phyloP scores from a whole-genome alignment of 169 alveolate genomes.

The Cryptosporidium xiaoi region DNA sequence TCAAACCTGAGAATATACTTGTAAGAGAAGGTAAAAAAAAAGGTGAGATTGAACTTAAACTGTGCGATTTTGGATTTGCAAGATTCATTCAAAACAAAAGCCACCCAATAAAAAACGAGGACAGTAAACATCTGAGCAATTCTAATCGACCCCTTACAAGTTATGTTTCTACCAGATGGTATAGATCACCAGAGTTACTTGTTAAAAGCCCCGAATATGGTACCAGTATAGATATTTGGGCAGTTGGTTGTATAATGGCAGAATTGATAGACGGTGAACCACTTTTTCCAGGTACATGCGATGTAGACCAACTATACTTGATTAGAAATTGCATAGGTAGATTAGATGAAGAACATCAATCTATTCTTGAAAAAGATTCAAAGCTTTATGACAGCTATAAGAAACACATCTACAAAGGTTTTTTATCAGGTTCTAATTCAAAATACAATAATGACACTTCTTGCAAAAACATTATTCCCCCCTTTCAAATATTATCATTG shows the following conservation, averaged over 20 bases:
- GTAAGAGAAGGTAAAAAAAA: constrained; percentile 71
- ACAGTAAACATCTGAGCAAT: constrained; percentile 4
- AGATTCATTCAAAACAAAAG: constrained; percentile 82
- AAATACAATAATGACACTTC: constrained; percentile 79
- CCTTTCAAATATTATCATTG: constrained; percentile 75
- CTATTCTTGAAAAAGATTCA: constrained; percentile 84
- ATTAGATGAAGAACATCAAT: constrained; percentile 81
- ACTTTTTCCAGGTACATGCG: constrained; percentile 93
- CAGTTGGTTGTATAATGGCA: constrained; percentile 93
- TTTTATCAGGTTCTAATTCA: constrained; percentile 84
- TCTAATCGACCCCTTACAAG: constrained; percentile 82
- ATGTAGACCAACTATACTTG: constrained; percentile 87
- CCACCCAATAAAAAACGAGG: constrained; percentile 8
- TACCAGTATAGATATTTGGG: constrained; percentile 90
- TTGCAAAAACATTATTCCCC: constrained; percentile 76
- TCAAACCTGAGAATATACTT: constrained; percentile 92
- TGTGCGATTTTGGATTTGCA: constrained; percentile 95
- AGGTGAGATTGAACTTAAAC: constrained; percentile 79
- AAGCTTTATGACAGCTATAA: constrained; percentile 59
- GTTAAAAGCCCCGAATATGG: constrained; percentile 85
- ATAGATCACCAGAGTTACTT: constrained; percentile 90
- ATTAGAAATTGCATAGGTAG: constrained; percentile 86
- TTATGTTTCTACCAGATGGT: constrained; percentile 91
- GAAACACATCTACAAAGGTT: constrained; percentile 57
- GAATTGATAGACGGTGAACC: constrained; percentile 94